Evolutionary conservation across 2,329 filamentous ascomycete genomes (phyloP).

Genomic region (Tolypocladium album): DNA sequence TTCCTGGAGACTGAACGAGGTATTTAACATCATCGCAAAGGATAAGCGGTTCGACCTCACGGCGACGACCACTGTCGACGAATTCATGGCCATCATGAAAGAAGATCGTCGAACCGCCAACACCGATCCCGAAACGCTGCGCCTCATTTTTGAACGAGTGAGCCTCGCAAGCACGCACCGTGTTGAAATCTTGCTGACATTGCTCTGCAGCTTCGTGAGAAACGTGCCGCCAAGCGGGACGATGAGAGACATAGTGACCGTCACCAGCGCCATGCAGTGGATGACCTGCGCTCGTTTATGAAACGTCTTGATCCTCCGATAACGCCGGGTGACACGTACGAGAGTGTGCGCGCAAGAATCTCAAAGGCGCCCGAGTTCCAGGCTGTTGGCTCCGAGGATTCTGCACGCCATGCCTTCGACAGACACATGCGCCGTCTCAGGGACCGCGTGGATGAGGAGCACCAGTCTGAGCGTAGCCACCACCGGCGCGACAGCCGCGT

Average conservation of each 20-base stretch:
- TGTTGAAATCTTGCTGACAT: slow-evolving; percentile 3
- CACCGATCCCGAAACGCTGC: slow-evolving; percentile 70
- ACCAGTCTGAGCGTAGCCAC: slow-evolving; percentile 43
- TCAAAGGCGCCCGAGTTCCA: slow-evolving; percentile 76
- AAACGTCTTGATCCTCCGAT: slow-evolving; percentile 87
- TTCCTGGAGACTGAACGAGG: background rate
- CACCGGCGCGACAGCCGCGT: slow-evolving; percentile 47
- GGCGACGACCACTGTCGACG: slow-evolving; percentile 74
- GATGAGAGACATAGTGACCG: slow-evolving; percentile 81
- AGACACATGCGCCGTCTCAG: slow-evolving; percentile 84
- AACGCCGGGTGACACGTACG: slow-evolving; percentile 69
- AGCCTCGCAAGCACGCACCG: slow-evolving; percentile 10
- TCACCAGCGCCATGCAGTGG: slow-evolving; percentile 73
- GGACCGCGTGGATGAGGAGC: slow-evolving; percentile 82
- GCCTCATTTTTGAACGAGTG: slow-evolving; percentile 74
- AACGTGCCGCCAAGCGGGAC: slow-evolving; percentile 69
- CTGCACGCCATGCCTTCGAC: slow-evolving; percentile 75
- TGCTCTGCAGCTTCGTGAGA: slow-evolving; percentile 60
- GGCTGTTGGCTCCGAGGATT: slow-evolving; percentile 71
- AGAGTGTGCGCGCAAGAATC: slow-evolving; percentile 71
- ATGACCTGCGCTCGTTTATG: slow-evolving; percentile 74
- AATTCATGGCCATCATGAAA: slow-evolving; percentile 74
- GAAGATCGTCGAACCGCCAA: slow-evolving; percentile 81
- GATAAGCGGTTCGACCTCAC: slow-evolving; percentile 89
- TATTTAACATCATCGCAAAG: slow-evolving; percentile 29